These are phyloP conservation scores for Acanthamoeba divionensis DNA, from an alignment of 208 protist genomes.

Conservation along the genomic window DNA sequence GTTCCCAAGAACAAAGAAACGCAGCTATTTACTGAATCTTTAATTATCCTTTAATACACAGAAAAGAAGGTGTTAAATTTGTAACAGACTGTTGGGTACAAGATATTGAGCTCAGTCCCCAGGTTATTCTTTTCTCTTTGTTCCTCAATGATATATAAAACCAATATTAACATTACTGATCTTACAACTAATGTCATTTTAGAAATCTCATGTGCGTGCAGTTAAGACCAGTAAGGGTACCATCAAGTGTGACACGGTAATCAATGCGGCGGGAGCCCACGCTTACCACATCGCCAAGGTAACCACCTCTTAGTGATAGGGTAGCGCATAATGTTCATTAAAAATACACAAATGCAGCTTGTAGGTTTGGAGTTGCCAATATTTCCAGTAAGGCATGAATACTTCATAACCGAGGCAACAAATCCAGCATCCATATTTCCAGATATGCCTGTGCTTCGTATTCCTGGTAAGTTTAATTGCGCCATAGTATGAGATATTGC, in stretches of 20 bases:
- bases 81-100: background rate
- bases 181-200: background rate
- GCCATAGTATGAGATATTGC: no score
- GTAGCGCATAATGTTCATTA: background rate
- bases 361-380: slow-evolving; percentile 33
- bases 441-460: background rate
- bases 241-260: slow-evolving; percentile 48
- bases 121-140: no score
- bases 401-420: slow-evolving; percentile 38
- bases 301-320: background rate
- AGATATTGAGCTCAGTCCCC: slow-evolving; percentile 9
- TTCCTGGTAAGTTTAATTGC: background rate
- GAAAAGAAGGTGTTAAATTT: background rate
- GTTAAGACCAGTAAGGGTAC: background rate
- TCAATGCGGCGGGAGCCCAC: slow-evolving; percentile 45
- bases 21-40: no score
- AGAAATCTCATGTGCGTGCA: background rate
- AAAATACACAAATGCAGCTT: background rate
- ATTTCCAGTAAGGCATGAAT: slow-evolving; percentile 25
- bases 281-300: slow-evolving; percentile 54
- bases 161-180: background rate
- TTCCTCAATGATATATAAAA: no score
- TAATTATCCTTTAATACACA: no score
- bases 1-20: no score
- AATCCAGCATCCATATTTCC: background rate